Base-by-base conservation (phyloP, 1,284 basidiomycete genomes). In the Thecaphora frezii region DNA sequence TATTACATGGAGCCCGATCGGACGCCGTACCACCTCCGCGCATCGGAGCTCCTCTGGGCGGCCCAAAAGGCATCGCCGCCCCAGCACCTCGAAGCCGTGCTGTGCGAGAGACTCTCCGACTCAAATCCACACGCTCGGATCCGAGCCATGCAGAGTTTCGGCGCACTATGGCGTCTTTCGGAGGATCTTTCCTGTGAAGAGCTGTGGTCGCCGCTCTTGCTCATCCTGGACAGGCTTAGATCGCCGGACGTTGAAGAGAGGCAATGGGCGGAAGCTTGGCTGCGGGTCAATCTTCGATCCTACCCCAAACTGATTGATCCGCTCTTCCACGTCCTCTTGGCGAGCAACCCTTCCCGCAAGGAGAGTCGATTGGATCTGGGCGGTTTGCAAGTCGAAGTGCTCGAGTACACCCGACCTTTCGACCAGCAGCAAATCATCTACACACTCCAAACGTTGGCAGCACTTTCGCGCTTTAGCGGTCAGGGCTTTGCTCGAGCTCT, bases 141-240 rank as follows among this genome's bases (percentile, higher is more conserved):
- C 1, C 85, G 86, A 26, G 85, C 88, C 0, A 89, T 89, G 75
- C 88, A 92, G 64, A 89, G 89, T 0, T 96, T 98, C 77, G 93
- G 94, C 1, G 87, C 91, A 1, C 82, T 97, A 7, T 98, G 94
- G 94, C 85, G 91, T 54, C 81, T 93, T 55, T 89, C 88, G 46
- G 90, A 92, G 89, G 61, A 71, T 83, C 71, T 56, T 7, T 47
- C 54, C 21, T 61, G 55, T 1, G 54, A 59, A 28, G 58, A 62
- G 45, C 48, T 70, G 13, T 46, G 43, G 22, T 54, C 89, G 0
- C 93, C 93, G 0, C 85, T 97, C 84, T 87, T 93, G 82, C 85
- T 88, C 45, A 86, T 96, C 14, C 81, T 98, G 39, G 92, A 96
- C 74, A 86, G 87, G 0, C 80, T 97, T 3, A 57, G 58, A 16